Evolutionary conservation across 371 early-diverging fungal genomes (phyloP).

Genomic region (Umbelopsis sp.): DNA sequence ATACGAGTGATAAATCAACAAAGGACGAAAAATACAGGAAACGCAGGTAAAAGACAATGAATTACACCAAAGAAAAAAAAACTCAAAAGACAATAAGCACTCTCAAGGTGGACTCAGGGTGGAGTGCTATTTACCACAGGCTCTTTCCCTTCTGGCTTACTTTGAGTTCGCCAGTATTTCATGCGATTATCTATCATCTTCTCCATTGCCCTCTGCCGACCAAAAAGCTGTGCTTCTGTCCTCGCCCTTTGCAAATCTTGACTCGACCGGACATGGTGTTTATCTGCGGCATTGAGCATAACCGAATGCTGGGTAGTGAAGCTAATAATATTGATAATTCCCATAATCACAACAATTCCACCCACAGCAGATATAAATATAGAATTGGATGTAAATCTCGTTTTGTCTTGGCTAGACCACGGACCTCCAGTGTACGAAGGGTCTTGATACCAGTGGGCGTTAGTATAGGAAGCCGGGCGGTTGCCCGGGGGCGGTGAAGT

Average conservation of each 20-base stretch:
- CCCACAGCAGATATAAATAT: slow-evolving; percentile 40
- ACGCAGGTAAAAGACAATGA: background rate
- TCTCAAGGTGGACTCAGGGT: background rate
- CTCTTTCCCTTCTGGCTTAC: background rate
- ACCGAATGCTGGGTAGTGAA: slow-evolving; percentile 33
- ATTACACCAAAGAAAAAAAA: background rate
- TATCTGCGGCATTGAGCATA: slow-evolving; percentile 35
- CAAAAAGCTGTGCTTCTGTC: slow-evolving; percentile 46
- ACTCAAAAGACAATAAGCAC: background rate
- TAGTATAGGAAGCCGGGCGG: slow-evolving; percentile 27
- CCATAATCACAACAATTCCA: slow-evolving; percentile 30
- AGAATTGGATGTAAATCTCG: slow-evolving; percentile 39
- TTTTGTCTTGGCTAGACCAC: slow-evolving; percentile 31
- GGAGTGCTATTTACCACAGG: background rate
- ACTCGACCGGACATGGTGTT: slow-evolving; percentile 39
- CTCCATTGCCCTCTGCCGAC: slow-evolving; percentile 44
- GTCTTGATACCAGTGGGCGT: slow-evolving; percentile 28
- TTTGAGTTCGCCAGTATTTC: slow-evolving; percentile 26
- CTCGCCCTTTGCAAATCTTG: slow-evolving; percentile 42
- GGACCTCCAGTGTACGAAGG: slow-evolving; percentile 30
- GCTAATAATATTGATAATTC: slow-evolving; percentile 28
- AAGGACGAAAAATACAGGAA: background rate
- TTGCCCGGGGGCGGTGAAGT: slow-evolving; percentile 24
- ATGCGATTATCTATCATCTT: slow-evolving; percentile 39
- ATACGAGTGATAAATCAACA: too few relatives aligned